Percentiles rank a stretch among this genome's conserved stretches.
These are phyloP conservation scores for Beauveria scarabaeidicola DNA, from an alignment of 2,329 filamentous ascomycete species.

Conservation along the genomic window DNA sequence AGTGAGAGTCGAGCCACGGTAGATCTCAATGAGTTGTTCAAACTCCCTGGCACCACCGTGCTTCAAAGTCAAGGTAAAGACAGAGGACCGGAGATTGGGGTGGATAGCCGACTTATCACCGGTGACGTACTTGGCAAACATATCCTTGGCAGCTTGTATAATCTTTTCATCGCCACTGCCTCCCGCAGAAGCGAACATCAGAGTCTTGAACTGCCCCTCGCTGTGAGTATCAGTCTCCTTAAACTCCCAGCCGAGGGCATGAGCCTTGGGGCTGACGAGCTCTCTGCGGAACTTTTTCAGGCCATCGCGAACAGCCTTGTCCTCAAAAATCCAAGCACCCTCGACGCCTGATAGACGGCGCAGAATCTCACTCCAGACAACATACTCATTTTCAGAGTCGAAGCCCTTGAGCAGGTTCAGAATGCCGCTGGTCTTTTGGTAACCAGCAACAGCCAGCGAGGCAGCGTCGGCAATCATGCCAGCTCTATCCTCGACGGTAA, in stretches of 20 bases:
- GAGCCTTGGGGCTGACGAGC: slow-evolving; percentile 69
- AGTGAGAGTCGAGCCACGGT: slow-evolving; percentile 54
- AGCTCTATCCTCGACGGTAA: slow-evolving; percentile 83
- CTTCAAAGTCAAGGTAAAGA: slow-evolving; percentile 76
- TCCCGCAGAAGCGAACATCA: slow-evolving; percentile 81
- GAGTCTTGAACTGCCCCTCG: slow-evolving; percentile 86
- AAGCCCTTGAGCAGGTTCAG: slow-evolving; percentile 81
- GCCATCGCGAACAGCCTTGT: slow-evolving; percentile 61
- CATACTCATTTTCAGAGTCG: slow-evolving; percentile 73
- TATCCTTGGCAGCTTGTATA: slow-evolving; percentile 72
- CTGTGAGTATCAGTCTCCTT: slow-evolving; percentile 78
- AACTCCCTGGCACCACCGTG: slow-evolving; percentile 67
- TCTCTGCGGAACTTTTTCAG: slow-evolving; percentile 77
- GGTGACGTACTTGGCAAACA: slow-evolving; percentile 76
- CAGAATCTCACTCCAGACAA: slow-evolving; percentile 91
- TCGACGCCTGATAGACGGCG: slow-evolving; percentile 71
- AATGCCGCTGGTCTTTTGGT: slow-evolving; percentile 86
- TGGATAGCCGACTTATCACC: slow-evolving; percentile 79
- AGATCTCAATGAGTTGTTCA: slow-evolving; percentile 66
- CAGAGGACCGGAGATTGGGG: slow-evolving; percentile 80
- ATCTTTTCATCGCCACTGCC: slow-evolving; percentile 71
- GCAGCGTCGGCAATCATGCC: slow-evolving; percentile 94
- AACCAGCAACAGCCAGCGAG: slow-evolving; percentile 79
- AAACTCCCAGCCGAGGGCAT: slow-evolving; percentile 84
- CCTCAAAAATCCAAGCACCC: slow-evolving; percentile 73